These are phyloP conservation scores for Plasmodium billcollinsi DNA, from an alignment of 169 alveolate species.

Conservation along the genomic window DNA sequence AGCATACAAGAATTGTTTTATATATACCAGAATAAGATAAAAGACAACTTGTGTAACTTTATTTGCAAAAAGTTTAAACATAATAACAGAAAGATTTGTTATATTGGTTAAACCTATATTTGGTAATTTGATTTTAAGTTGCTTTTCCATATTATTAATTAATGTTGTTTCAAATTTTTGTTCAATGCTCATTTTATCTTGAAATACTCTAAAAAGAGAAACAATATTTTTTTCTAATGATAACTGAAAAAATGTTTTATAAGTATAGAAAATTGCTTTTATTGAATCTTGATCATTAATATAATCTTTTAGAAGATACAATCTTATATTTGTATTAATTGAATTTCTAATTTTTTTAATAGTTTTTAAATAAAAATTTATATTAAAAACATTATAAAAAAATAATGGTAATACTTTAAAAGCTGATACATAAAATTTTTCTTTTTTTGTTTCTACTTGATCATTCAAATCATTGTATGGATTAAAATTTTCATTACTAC, in stretches of 20 bases:
- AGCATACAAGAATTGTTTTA: conserved; percentile 31
- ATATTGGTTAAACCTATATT: conserved; percentile 34
- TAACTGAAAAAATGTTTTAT: conserved; percentile 42
- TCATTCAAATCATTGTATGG: no score
- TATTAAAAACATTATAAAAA: conserved; percentile 23
- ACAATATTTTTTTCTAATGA: conserved; percentile 32
- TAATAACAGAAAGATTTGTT: conserved; percentile 37
- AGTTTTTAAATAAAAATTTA: conserved; percentile 27
- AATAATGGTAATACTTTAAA: conserved; percentile 20
- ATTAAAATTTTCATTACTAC: no score
- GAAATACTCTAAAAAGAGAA: conserved; percentile 32
- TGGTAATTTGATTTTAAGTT: conserved; percentile 33
- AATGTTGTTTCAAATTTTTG: conserved; percentile 13
- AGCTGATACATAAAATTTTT: neutral
- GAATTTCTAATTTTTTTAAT: conserved; percentile 9
- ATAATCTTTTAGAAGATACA: conserved; percentile 53
- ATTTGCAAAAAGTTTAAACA: conserved; percentile 17
- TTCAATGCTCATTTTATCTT: conserved; percentile 8
- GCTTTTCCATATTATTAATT: conserved; percentile 16
- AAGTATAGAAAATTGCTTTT: conserved; percentile 24
- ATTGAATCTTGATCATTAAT: conserved; percentile 41
- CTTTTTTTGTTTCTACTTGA: neutral
- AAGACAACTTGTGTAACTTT: conserved; percentile 30
- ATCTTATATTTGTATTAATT: conserved; percentile 26
- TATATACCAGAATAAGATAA: conserved; percentile 32